Evolutionary conservation across 1,284 basidiomycete genomes (phyloP), one percentile per base, ranked within the genome.

Genomic region (Apiotrichum montevideense): DNA sequence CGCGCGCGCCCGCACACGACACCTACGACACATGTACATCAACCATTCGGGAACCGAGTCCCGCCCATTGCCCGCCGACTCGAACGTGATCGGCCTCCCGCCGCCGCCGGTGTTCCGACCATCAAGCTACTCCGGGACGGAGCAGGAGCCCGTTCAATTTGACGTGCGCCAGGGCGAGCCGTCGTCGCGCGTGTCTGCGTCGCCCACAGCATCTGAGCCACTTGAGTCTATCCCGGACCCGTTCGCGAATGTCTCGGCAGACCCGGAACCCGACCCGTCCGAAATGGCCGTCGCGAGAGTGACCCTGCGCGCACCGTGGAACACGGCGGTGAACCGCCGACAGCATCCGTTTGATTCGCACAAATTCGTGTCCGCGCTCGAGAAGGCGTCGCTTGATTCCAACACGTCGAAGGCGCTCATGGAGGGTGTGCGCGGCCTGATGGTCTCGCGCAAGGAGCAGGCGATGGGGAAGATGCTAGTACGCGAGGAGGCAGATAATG

Each of bases 401-500:
- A 63, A 57, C 1, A 85, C 85, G 1, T 86, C 90, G 10, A 81
- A 82, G 37, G 84, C 83, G 61, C 79, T 98, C 57, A 98, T 97
- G 93, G 83, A 87, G 21, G 87, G 88, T 3, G 90, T 89, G 10
- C 81, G 89, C 47, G 85, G 85, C 1, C 77, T 96, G 63, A 81
- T 98, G 41, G 83, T 88, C 3, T 84, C 87, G 65, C 82, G 90
- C 35, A 80, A 88, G 51, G 85, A 85, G 15, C 79, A 83, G 63
- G 87, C 94, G 4, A 80, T 83, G 56, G 78, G 84, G 53, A 86
- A 87, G 56, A 86, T 88, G 41, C 79, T 98, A 67, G 86, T 85
- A 45, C 80, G 83, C 47, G 89, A 94, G 74, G 93, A 96, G 72
- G 75, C 93, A 50, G 93, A 95, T 73, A 95, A 94, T 73, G 91